These are phyloP conservation scores for Eimeria acervulina DNA, from an alignment of 169 alveolate genomes.

Conservation along the genomic window DNA sequence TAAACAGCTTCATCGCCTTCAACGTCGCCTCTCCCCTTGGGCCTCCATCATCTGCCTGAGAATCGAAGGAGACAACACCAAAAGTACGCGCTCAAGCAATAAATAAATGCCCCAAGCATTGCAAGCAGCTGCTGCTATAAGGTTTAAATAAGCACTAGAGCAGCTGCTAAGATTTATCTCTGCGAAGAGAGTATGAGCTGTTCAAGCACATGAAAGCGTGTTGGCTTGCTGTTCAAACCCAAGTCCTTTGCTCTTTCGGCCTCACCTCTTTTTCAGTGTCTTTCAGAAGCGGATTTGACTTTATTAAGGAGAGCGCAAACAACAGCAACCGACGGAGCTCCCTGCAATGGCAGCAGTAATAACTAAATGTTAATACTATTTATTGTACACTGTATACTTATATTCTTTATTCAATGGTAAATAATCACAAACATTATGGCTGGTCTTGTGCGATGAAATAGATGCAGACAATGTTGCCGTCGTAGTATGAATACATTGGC, in stretches of 20 bases:
- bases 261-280: neutral
- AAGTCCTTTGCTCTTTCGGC: neutral
- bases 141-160: neutral
- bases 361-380: too few relatives aligned
- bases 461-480: too few relatives aligned
- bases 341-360: slow-evolving; percentile 25
- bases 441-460: too few relatives aligned
- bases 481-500: neutral
- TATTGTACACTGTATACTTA: too few relatives aligned
- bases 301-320: neutral
- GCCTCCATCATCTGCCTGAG: slow-evolving; percentile 18
- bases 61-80: neutral
- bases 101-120: neutral
- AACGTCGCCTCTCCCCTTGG: slow-evolving; percentile 12
- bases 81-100: neutral
- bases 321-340: slow-evolving; percentile 43
- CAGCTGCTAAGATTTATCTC: too few relatives aligned
- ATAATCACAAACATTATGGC: too few relatives aligned
- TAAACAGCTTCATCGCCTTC: slow-evolving; percentile 30
- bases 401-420: too few relatives aligned
- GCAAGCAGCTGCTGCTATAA: neutral
- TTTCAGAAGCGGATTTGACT: neutral
- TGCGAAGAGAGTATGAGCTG: neutral
- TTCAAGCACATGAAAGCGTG: neutral
- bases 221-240: neutral